These are phyloP conservation scores for Fraxinus baroniana DNA, from an alignment of 305 asterid species.

Conservation along the genomic window DNA sequence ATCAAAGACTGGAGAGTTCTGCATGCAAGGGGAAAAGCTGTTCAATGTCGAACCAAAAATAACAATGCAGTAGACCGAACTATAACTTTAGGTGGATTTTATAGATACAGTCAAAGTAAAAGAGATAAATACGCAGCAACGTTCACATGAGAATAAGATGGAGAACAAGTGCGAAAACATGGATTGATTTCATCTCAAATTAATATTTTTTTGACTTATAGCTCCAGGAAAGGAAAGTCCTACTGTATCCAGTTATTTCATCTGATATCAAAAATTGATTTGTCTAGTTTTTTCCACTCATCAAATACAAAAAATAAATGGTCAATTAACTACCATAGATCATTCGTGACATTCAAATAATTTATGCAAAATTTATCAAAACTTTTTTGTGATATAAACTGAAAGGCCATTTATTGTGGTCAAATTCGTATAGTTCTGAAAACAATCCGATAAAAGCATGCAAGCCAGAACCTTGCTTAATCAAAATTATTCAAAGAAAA, in stretches of 20 bases:
- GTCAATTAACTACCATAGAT: background rate
- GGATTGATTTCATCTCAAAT: background rate
- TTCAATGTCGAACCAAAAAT: background rate
- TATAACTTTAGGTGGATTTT: background rate
- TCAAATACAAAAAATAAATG: background rate
- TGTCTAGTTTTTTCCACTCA: background rate
- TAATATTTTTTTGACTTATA: background rate
- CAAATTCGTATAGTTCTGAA: background rate
- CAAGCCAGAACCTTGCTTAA: background rate
- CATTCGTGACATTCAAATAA: background rate
- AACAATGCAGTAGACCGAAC: background rate
- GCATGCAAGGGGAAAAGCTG: slow-evolving; percentile 28
- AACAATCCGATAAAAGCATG: background rate
- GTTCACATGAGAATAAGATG: background rate
- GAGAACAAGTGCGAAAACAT: background rate
- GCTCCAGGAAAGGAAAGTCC: background rate
- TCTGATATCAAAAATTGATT: background rate
- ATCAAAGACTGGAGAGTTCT: slow-evolving; percentile 84
- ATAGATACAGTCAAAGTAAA: background rate
- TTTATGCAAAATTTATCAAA: background rate
- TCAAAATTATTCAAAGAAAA: background rate
- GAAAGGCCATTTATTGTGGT: background rate
- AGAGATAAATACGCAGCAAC: background rate
- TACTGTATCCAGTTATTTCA: background rate
- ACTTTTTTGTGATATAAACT: background rate